These are phyloP conservation scores for Tylopilus felleus DNA, from an alignment of 768 basidiomycete genomes.

Conservation along the genomic window DNA sequence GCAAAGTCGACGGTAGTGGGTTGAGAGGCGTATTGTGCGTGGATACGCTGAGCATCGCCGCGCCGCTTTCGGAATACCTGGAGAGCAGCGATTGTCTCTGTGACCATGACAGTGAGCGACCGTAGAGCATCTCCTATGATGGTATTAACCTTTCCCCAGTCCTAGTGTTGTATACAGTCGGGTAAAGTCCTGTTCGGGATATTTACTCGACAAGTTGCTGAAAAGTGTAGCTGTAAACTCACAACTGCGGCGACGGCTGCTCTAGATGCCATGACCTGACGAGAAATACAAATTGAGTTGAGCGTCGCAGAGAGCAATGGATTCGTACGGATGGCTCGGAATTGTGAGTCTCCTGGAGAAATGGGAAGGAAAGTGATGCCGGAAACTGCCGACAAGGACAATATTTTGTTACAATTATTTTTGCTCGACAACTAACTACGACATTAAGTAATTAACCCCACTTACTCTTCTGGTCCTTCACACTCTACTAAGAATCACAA, in stretches of 20 bases:
- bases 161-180: constrained; percentile 80
- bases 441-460: no score
- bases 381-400: constrained; percentile 29
- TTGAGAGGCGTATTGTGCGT: constrained; percentile 58
- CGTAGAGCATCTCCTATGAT: background rate
- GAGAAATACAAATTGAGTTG: background rate
- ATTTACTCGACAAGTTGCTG: background rate
- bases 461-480: no score
- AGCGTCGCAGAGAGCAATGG: constrained; percentile 1
- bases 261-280: constrained; percentile 62
- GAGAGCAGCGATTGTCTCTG: constrained; percentile 87
- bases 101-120: constrained; percentile 1
- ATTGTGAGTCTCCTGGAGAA: constrained; percentile 12
- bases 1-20: constrained; percentile 85
- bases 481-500: no score
- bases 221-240: constrained; percentile 22
- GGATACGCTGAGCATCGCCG: constrained; percentile 77
- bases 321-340: constrained; percentile 17
- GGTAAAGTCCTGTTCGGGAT: constrained; percentile 63
- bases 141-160: constrained; percentile 72
- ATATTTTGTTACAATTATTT: constrained; percentile 11
- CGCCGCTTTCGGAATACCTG: constrained; percentile 97
- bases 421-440: background rate
- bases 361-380: constrained; percentile 14
- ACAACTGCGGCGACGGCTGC: constrained; percentile 66